Base-by-base conservation (phyloP, 768 basidiomycete species). In the Lentinula lateritia region DNA sequence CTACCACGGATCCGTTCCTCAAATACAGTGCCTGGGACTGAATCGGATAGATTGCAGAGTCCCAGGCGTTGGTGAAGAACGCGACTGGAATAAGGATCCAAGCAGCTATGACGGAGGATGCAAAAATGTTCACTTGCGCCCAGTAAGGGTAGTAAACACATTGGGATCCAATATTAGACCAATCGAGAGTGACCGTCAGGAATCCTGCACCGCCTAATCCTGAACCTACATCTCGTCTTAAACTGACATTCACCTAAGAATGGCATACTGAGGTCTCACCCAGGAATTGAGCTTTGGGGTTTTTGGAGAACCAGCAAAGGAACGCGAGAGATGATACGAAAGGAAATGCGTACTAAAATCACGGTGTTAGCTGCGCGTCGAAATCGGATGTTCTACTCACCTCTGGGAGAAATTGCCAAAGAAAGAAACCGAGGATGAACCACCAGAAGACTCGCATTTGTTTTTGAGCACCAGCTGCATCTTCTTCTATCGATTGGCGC, bases 391-490 rank as follows among this genome's bases (percentile, higher is more conserved):
- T 45, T 36, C 13, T 39, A 57, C 52, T 60, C 28, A 52, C 64
- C 66, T 64, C 61, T 45, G 67, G 69, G 35, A 70, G 56, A 59
- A 70, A 70, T 61, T 69, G 64, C 64, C 64, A 65, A 42, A 56
- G 34, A 15, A 52, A 66, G 52, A 52, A 61, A 55, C 28, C 43
- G 1, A 41, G 38, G 5, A 57, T 56, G 35, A 62, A 43, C 64
- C 64, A 68, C 69, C 69, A 70, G 39, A 70, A 70, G 32, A 70
- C 65, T 6, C 62, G 32, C 66, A 70, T 70, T 57, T 70, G 69
- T n/a, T 57, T 65, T 60, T 61, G 55, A n/a, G 52, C 67, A 12
- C 48, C 41, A 20, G 20, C 45, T 9, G 64, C 50, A 36, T 60
- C 58, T 9, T 52, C 63, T 53, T 35, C 35, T 7, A 60, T 16